A percentile compares a stretch with the other conserved stretches of the same genome.
phyloP scores from a whole-genome alignment of 306 rosid species.

The Quercus parvula region DNA sequence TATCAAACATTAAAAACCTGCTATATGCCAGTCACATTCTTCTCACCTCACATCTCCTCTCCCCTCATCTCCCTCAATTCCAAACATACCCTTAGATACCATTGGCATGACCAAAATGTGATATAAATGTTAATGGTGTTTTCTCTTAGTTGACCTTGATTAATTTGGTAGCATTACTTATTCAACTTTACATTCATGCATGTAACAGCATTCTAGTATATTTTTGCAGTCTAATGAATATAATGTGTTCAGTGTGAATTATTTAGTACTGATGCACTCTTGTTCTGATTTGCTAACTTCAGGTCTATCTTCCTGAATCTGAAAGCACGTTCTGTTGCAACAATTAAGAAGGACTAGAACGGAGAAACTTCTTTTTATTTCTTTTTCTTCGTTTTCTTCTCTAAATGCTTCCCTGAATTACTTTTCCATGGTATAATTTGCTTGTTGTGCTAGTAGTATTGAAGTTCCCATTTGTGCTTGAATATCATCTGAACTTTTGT shows the following conservation, averaged over 20 bases:
- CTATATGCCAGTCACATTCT: background rate
- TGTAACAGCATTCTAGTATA: background rate
- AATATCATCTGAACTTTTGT: background rate
- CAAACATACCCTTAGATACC: background rate
- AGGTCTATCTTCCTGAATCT: constrained; percentile 89
- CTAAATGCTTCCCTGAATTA: background rate
- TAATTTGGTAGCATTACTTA: background rate
- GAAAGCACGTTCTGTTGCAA: constrained; percentile 71
- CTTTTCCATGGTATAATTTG: background rate
- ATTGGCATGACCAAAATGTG: background rate
- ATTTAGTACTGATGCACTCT: constrained; percentile 6
- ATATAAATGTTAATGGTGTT: background rate
- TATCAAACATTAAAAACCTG: background rate
- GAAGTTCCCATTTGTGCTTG: background rate
- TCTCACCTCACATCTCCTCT: too few species aligned
- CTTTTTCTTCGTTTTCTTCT: background rate
- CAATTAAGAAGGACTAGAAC: constrained; percentile 55
- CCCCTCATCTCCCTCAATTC: too few species aligned
- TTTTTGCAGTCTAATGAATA: background rate
- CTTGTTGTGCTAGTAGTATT: background rate
- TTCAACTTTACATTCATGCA: background rate
- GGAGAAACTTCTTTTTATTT: background rate
- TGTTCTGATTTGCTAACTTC: constrained; percentile 28
- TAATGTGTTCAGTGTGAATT: background rate
- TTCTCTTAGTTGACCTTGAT: background rate